A percentile compares a stretch with the other conserved stretches of the same genome.
These are phyloP conservation scores for Erodium trifolium DNA, from an alignment of 441 rosid species.

Conservation along the genomic window DNA sequence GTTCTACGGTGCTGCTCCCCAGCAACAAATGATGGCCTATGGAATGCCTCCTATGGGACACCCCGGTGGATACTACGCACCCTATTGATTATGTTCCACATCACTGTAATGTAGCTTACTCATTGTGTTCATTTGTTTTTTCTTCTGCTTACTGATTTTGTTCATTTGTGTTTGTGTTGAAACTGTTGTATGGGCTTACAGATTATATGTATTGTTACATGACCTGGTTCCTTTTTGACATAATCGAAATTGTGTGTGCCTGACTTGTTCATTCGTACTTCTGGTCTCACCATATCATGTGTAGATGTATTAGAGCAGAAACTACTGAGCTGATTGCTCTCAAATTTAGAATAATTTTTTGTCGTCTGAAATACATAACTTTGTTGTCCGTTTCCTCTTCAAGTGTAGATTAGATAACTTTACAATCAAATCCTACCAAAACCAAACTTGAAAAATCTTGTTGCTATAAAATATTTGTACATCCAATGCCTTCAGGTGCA, in stretches of 20 bases:
- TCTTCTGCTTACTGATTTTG: neutral
- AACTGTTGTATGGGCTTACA: neutral
- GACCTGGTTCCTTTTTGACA: slow-evolving; percentile 3
- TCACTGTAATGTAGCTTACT: slow-evolving; percentile 7
- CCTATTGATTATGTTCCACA: slow-evolving; percentile 33
- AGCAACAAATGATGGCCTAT: slow-evolving; percentile 37
- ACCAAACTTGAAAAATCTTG: neutral
- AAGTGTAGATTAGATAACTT: neutral
- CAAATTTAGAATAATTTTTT: neutral
- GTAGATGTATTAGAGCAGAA: neutral
- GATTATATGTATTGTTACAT: slow-evolving; percentile 6
- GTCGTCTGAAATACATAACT: neutral
- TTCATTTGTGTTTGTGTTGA: neutral
- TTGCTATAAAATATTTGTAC: neutral
- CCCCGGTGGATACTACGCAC: slow-evolving; percentile 57
- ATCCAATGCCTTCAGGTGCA: slow-evolving; percentile 8
- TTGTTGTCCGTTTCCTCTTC: neutral
- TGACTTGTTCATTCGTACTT: slow-evolving; percentile 3
- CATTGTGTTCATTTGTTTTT: slow-evolving; percentile 3
- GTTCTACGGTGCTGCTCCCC: slow-evolving; percentile 32
- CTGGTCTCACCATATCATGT: neutral
- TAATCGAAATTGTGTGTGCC: neutral
- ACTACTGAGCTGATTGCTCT: neutral
- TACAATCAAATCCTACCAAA: slow-evolving; percentile 8
- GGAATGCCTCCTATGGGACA: slow-evolving; percentile 37